Conservation (phyloP, 2,329 filamentous ascomycete genomes). For the Pezicula rhizophila region DNA sequence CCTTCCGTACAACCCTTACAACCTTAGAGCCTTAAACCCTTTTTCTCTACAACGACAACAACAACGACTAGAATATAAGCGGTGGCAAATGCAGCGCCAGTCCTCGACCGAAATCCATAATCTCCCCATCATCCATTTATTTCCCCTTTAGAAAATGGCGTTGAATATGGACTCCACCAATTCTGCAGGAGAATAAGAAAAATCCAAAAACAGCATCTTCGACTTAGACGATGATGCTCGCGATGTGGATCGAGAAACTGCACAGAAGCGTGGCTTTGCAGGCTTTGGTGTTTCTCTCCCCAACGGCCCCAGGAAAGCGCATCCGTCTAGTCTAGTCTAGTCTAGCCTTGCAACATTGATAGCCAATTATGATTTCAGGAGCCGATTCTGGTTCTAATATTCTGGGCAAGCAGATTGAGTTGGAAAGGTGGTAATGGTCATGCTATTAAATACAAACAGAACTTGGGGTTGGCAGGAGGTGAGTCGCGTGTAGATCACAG, state of each 20-base stretch:
- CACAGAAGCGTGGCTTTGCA: not conserved
- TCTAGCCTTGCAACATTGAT: conserved; percentile 27
- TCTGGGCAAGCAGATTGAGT: conserved; percentile 60
- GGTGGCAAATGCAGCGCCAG: conserved; percentile 17
- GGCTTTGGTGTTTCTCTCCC: conserved; percentile 5
- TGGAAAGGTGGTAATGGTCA: conserved; percentile 72
- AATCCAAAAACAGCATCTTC: conserved; percentile 1
- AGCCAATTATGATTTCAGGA: conserved; percentile 15
- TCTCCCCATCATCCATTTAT: conserved; percentile 23
- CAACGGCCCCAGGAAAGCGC: conserved; percentile 16
- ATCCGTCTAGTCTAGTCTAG: conserved; percentile 27
- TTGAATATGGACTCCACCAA: conserved; percentile 12
- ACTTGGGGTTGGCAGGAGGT: conserved; percentile 93
- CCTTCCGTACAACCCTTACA: too few relatives aligned
- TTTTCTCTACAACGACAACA: not conserved
- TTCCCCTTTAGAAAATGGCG: conserved; percentile 27
- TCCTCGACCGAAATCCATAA: conserved; percentile 11
- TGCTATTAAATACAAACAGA: conserved; percentile 83
- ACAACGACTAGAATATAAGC: not conserved
- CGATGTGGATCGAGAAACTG: conserved; percentile 6
- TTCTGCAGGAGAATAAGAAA: not conserved
- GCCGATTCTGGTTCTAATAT: conserved; percentile 22
- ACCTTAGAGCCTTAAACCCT: too few relatives aligned
- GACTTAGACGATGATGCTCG: conserved; percentile 3
- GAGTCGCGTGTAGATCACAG: conserved; percentile 10